Conservation (phyloP, 73 alveolate species). For the Effrenium voratum region DNA sequence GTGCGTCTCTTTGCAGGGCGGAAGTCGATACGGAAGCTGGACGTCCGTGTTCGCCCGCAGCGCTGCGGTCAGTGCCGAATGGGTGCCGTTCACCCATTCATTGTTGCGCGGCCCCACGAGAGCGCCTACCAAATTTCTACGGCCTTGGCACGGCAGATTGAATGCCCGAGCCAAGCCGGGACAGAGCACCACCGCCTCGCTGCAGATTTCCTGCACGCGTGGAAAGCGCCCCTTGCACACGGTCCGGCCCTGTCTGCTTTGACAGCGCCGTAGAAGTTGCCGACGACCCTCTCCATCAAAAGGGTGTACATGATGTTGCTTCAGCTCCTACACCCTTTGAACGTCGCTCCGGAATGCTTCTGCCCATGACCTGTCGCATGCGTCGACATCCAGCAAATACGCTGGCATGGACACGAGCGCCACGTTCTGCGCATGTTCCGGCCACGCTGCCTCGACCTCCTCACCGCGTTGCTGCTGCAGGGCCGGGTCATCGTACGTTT, state of each 20-base stretch:
- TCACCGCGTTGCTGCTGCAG: neutral
- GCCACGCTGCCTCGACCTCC: neutral
- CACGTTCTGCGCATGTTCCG: neutral
- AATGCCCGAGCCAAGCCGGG: neutral
- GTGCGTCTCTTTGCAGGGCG: neutral
- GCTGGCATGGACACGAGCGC: neutral
- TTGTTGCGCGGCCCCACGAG: neutral
- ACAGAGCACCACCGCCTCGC: neutral
- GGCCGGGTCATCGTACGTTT: neutral
- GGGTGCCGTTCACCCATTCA: neutral
- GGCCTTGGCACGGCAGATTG: neutral
- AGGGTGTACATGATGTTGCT: conserved; percentile 13
- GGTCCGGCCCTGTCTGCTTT: neutral
- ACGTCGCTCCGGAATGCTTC: neutral
- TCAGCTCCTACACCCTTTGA: neutral
- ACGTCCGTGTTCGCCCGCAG: neutral
- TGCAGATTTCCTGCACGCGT: neutral
- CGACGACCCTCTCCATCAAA: neutral
- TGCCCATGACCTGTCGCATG: neutral
- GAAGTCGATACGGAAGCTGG: neutral
- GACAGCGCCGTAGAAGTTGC: neutral
- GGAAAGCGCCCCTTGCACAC: neutral
- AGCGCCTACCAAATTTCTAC: neutral
- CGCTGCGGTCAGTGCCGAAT: neutral
- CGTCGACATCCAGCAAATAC: neutral